Base-by-base conservation (phyloP, 1,139 yeast genomes). In the Yamadazyma spencermartinsiae region DNA sequence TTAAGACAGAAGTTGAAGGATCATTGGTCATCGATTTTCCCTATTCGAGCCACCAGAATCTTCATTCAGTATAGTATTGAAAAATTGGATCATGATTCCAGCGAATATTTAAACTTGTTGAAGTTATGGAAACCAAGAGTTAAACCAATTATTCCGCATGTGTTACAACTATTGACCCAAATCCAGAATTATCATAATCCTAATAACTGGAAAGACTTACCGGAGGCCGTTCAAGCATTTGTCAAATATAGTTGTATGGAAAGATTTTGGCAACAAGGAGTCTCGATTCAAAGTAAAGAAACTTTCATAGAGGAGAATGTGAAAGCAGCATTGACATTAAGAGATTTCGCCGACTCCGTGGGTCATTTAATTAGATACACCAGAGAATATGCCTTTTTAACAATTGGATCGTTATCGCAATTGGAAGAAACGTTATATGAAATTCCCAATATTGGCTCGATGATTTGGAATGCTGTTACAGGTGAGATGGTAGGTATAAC, bases 261-360 rank as follows among this genome's bases (percentile, higher is more conserved):
- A 65, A 73, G 98, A 52, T 92, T 92, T 59, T 94, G 99, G 98
- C 98, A 94, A 56, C 95, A 90, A 46, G 98, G 98, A 13, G 95
- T 95, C 15, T 87, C 96, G 1, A 86, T 87, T 42, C 95, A 92
- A 61, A 83, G 96, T 6, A 85, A 88, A 51, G 98, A 94, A 56
- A 90, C 95, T 31, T 94, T 94, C 54, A 84, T 92, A 44, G 96
- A 88, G 58, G 98, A 94, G 55, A 89, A 83, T 52, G 96, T 89
- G 41, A 87, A 85, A 54, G 98, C 98, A 0, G 88, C 95, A 66
- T 86, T 86, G 47, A 89, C 98, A 0, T 66, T 92, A 42, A 74
- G 98, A 49, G 98, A 94, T 63, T 92, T 94, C 68, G 98, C 98
- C 1, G 98, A 94, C 59, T 86, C 96, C 4, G 95, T 92, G n/a